Evolutionary conservation across 805 yeast genomes (phyloP), one percentile per base, ranked within the genome.

Genomic region (Metschnikowia lunata): DNA sequence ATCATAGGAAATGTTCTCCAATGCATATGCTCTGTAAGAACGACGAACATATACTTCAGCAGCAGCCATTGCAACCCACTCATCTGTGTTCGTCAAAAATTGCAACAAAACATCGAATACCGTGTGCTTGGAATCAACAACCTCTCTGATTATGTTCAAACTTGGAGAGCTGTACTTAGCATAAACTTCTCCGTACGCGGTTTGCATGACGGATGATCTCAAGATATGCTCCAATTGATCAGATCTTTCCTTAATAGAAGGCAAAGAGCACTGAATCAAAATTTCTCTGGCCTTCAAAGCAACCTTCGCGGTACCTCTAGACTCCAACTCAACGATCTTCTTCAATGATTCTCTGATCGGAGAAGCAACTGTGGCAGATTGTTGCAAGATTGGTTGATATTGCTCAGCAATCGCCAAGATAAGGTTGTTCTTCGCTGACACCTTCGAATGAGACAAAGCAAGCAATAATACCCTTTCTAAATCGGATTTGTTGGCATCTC

Each of bases 161-260:
- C 84, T 86, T 30, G 99, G 99, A 50, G 81, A 78, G 53, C 88
- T 78, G 62, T 88, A 91, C 54, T 79, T 80, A 46, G 83, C 85
- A 46, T 74, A 69, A 37, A 83, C 76, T 57, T 87, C 95, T 57
- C 98, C 99, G 60, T 90, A 93, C 27, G 83, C 78, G 29, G 95
- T 79, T 57, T 86, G 89, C 56, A 90, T 86, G 39, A 93, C 98
- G 31, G 97, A 83, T 8, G 95, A 81, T 66, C 88, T 82, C 67
- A 93, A 77, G 57, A 93, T 93, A 65, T 91, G 97, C 72, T 95
- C 98, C 61, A 93, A 78, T 72, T 95, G 99, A 65, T 91, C 97
- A 29, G 96, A 84, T 72, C 98, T 83, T 70, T 93, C 99, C 66
- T 87, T 82, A 51, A 89, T 83, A 4, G 98, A 89, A 32, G 99